A percentile compares a stretch with the other conserved stretches of the same genome.
Evolutionary conservation across 495 filamentous ascomycete genomes (phyloP).

Genomic region (Astrothelium subdiscretum): DNA sequence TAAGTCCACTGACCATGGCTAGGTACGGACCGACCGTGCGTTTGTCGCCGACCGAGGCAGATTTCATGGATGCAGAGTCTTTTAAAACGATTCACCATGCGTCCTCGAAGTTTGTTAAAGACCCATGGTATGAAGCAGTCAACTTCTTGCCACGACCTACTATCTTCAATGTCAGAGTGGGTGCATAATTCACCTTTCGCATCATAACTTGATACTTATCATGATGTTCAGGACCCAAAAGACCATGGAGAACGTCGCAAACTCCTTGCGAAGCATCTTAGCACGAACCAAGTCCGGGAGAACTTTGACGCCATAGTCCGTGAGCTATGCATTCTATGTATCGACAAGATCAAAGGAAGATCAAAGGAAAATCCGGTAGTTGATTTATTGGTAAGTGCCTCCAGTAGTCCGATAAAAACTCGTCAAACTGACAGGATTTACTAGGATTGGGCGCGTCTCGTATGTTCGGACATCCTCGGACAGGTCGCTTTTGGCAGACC

Average conservation of each 20-base stretch:
- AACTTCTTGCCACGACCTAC: neutral
- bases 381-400: neutral
- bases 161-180: neutral
- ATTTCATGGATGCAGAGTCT: neutral
- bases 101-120: neutral
- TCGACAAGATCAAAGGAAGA: neutral
- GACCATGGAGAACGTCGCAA: neutral
- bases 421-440: neutral
- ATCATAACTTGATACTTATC: neutral
- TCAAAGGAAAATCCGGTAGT: neutral
- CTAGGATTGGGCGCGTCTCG: neutral
- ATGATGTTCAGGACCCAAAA: neutral
- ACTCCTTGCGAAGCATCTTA: neutral
- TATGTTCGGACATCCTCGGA: conserved; percentile 7
- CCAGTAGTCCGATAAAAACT: neutral
- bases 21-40: neutral
- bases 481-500: conserved; percentile 11
- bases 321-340: neutral
- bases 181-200: neutral
- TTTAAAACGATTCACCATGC: neutral
- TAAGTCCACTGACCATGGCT: neutral
- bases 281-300: neutral
- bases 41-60: neutral
- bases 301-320: neutral
- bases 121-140: neutral